phyloP scores from a whole-genome alignment of 2,329 filamentous ascomycete species.

The Phyllosticta ampelicida region DNA sequence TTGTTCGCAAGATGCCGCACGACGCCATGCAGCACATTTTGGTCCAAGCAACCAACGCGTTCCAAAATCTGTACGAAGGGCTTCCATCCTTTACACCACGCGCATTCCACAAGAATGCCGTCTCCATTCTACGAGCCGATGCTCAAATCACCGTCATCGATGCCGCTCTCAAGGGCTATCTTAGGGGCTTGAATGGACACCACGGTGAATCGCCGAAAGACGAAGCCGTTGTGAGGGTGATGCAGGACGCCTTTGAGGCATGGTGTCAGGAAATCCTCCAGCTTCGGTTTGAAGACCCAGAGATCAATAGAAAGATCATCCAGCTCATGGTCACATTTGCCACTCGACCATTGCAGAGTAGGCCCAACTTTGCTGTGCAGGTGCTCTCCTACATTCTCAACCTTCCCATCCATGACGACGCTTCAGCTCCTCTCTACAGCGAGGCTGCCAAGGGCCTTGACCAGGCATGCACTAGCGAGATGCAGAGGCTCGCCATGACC shows the following conservation, averaged over 20 bases:
- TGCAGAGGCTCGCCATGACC: constrained; percentile 77
- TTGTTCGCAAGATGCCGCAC: constrained; percentile 69
- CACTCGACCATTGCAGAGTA: constrained; percentile 65
- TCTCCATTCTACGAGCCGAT: constrained; percentile 69
- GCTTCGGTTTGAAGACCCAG: constrained; percentile 69
- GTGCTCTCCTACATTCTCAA: constrained; percentile 86
- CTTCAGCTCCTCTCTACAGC: constrained; percentile 62
- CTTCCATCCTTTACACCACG: constrained; percentile 51
- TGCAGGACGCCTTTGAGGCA: constrained; percentile 55
- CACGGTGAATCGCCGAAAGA: constrained; percentile 43
- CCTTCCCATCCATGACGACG: constrained; percentile 63
- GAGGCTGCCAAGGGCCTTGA: constrained; percentile 88
- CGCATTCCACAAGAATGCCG: constrained; percentile 52
- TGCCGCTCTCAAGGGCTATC: constrained; percentile 77
- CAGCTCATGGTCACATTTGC: constrained; percentile 79
- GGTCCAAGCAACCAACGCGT: constrained; percentile 59
- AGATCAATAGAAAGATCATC: constrained; percentile 70
- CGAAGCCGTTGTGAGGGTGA: constrained; percentile 43
- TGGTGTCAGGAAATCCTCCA: constrained; percentile 65
- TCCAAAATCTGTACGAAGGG: constrained; percentile 66
- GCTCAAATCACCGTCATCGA: constrained; percentile 85
- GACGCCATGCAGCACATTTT: constrained; percentile 85
- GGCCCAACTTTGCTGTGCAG: constrained; percentile 71
- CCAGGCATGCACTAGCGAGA: constrained; percentile 70
- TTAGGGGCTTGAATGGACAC: constrained; percentile 57